phyloP scores from a whole-genome alignment of 1,284 basidiomycete species.

The Ceratobasidium theobromae region DNA sequence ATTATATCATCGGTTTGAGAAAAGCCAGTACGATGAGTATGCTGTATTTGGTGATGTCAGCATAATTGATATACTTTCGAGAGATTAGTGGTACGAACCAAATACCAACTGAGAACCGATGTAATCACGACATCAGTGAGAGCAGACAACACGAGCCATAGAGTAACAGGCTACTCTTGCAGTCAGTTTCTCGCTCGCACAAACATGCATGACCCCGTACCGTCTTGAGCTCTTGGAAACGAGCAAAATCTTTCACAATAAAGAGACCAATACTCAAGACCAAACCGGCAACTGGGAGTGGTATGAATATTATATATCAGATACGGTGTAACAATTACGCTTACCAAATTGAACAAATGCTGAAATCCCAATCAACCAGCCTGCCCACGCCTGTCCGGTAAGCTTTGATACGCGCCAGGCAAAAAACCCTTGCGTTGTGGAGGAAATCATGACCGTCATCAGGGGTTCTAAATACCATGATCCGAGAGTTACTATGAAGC shows the following conservation, averaged over 20 bases:
- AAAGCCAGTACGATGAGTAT: slow-evolving; percentile 47
- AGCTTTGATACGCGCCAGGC: slow-evolving; percentile 23
- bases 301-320: background rate
- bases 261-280: slow-evolving; percentile 43
- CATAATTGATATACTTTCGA: background rate
- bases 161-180: slow-evolving; percentile 36
- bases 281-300: slow-evolving; percentile 41
- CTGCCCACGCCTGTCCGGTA: slow-evolving; percentile 8
- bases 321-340: background rate
- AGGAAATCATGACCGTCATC: slow-evolving; percentile 16
- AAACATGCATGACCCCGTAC: slow-evolving; percentile 32
- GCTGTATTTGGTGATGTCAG: slow-evolving; percentile 38
- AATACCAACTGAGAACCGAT: slow-evolving; percentile 42
- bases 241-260: slow-evolving; percentile 43
- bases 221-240: slow-evolving; percentile 42
- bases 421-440: slow-evolving; percentile 27
- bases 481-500: background rate
- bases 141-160: slow-evolving; percentile 39
- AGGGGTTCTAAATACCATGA: background rate
- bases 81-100: slow-evolving; percentile 40
- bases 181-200: background rate
- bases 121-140: slow-evolving; percentile 46
- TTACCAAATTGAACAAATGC: slow-evolving; percentile 18
- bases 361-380: background rate
- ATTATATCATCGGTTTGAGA: slow-evolving; percentile 44